Evolutionary conservation across 1,284 basidiomycete species (phyloP), one percentile per base, ranked within the genome.

Genomic region (Ceratobasidium sp.): DNA sequence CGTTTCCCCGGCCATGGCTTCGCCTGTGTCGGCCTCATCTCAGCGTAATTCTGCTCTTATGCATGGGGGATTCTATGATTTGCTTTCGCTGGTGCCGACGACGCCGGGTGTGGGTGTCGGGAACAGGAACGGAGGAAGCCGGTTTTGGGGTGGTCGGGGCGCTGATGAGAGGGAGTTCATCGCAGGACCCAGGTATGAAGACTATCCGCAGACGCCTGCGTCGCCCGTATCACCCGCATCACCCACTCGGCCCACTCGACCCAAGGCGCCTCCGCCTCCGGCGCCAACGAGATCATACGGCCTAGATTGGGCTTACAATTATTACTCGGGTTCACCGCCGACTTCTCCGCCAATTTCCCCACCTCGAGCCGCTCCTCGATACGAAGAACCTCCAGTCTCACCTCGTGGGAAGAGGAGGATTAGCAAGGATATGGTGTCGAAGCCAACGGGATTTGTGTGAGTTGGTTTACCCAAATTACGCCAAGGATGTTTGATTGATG

Each of bases 41-140:
- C 64, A 69, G 6, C 50, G 64, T 14, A 69, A 69, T 41, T 69
- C 64, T 32, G 91, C 91, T 13, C 81, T 94, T 55, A 83, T 93
- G 41, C 92, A 94, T 84, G 89, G 90, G 75, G 94, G 93, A 7
- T 96, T 95, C 84, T 93, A 93, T 82, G 92, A 96, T 83, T 85
- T 96, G 38, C 84, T 95, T 46, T 85, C 91, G n/a, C 85, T 92
- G 83, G 90, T 92, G 75, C 89, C 89, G 4, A 75, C 76, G 21
- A 63, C 89, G 88, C 1, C 87, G 88, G 64, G 64, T 2, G 64
- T 69, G 1, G 64, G 64, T 11, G 77, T 88, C 88, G 67, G 86
- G 88, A 50, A 88, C 89, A 73, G 84, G 88, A 49, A 88, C 88
- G 74, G 84, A 88, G 73, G 82, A 91, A 77, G 82, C 89, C 73